Base-by-base conservation (phyloP, 352 stramenopile genomes). In the Achlya hypogyna region DNA sequence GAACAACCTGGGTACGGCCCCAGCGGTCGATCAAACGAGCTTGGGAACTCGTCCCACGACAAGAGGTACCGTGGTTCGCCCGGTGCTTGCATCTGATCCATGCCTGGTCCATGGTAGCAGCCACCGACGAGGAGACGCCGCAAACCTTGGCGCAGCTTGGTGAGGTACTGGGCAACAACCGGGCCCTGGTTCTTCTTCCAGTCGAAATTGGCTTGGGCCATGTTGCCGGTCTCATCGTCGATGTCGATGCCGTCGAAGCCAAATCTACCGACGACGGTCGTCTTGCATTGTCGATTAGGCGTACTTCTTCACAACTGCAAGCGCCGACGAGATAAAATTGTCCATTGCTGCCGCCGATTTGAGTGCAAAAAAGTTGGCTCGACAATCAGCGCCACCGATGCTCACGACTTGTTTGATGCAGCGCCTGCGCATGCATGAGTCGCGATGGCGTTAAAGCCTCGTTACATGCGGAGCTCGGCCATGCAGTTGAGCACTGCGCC, bases 211-310 rank as follows among this genome's bases (percentile, higher is more conserved):
- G 59, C 47, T 52, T 35, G 28, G 18, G 14, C 27, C 47, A 56
- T 53, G 47, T 65, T 65, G 22, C 88, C 84, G 0, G 78, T 87
- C 74, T 92, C 84, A 58, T 92, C 80, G 60, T 92, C 84, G 2
- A 92, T 71, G 54, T 92, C 84, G 23, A 92, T 40, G 9, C 84
- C 84, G n/a, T 85, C 78, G 58, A 92, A 89, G 10, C 69, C 78
- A 58, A 88, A 92, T 56, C 59, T 65, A 58, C 6, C 5, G 23
- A 31, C 23, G 23, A 51, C 16, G 8, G 18, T 51, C 16, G 25
- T 16, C 10, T 10, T 32, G n/a, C 2, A 64, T 53, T 16, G 18
- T 12, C 25, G 9, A 8, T 53, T 31, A 22, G 22, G 14, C 47
- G 23, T 62, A 65, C 59, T 56, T 35, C 28, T 65, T 14, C 16